Percentiles rank a stretch among this genome's conserved stretches.
These are phyloP conservation scores for Kodamaea suecica DNA, from an alignment of 1,139 yeast species.

Conservation along the genomic window DNA sequence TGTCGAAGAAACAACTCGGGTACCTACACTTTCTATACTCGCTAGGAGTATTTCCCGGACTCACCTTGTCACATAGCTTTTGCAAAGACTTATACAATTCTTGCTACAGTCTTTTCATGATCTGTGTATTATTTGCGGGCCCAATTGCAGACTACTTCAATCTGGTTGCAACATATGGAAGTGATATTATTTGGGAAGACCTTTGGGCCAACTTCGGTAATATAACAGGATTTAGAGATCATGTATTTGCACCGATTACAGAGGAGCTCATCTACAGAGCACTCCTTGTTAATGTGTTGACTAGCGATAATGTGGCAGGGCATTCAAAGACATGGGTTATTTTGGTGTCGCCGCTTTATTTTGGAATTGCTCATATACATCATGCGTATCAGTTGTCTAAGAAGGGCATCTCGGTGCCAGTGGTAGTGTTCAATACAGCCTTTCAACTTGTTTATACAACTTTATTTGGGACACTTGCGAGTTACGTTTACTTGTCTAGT, in stretches of 20 bases:
- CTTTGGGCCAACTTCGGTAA: conserved; percentile 25
- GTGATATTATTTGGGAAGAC: conserved; percentile 13
- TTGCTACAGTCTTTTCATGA: conserved; percentile 25
- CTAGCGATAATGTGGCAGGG: conserved; percentile 3
- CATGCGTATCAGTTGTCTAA: conserved; percentile 63
- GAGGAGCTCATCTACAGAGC: conserved; percentile 85
- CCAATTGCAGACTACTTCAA: conserved; percentile 48
- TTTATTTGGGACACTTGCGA: conserved; percentile 74
- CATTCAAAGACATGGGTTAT: conserved; percentile 4
- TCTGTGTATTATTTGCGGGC: conserved; percentile 52
- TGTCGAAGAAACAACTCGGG: conserved; percentile 4
- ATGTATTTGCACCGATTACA: conserved; percentile 76
- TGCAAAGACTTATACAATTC: conserved; percentile 26
- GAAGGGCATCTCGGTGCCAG: conserved; percentile 22
- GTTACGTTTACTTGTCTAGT: conserved; percentile 49
- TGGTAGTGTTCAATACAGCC: conserved; percentile 39
- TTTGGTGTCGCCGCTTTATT: conserved; percentile 58
- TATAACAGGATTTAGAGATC: conserved; percentile 59
- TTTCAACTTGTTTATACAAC: conserved; percentile 75
- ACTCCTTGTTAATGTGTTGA: conserved; percentile 36
- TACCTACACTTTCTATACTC: conserved; percentile 13
- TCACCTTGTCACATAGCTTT: conserved; percentile 11
- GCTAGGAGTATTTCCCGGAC: conserved; percentile 32
- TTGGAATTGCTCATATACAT: conserved; percentile 90
- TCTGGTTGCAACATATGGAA: conserved; percentile 6